phyloP scores from a whole-genome alignment of 2,329 filamentous ascomycete genomes.

The Thielaviopsis musarum region DNA sequence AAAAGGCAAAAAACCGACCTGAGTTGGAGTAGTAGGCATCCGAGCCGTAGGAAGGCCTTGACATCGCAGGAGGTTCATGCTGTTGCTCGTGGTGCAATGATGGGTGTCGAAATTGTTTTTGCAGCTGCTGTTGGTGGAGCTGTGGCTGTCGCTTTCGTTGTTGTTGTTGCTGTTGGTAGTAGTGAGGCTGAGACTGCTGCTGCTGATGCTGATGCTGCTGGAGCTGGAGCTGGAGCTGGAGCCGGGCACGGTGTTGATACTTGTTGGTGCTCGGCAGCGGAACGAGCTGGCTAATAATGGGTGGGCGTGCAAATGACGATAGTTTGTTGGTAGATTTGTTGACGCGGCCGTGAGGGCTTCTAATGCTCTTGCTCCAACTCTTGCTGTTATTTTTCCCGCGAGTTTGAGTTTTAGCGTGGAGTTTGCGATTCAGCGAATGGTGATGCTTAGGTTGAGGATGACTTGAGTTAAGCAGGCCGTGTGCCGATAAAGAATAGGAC shows the following conservation, averaged over 20 bases:
- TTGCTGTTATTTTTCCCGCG: not conserved
- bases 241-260: not conserved
- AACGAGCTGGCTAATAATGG: not conserved
- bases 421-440: not conserved
- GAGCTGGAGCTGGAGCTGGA: not conserved
- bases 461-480: conserved; percentile 3
- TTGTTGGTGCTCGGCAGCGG: not conserved
- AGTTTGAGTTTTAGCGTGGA: not conserved
- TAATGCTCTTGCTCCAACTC: not conserved
- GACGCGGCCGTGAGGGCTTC: not conserved
- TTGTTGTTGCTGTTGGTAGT: not conserved
- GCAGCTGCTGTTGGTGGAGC: not conserved
- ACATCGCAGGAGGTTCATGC: conserved; percentile 8
- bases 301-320: not conserved
- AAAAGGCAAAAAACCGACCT: conserved; percentile 24
- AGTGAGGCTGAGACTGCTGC: not conserved
- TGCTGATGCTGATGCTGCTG: not conserved
- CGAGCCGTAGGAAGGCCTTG: conserved; percentile 14
- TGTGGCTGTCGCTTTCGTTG: not conserved
- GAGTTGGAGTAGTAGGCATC: conserved; percentile 42
- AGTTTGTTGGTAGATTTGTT: not conserved
- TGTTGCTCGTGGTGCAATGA: not conserved
- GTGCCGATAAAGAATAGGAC: conserved; percentile 9
- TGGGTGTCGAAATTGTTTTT: not conserved
- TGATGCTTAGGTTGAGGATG: not conserved